Conservation (phyloP, 805 yeast species). For the Jamesozyma rosinii region DNA sequence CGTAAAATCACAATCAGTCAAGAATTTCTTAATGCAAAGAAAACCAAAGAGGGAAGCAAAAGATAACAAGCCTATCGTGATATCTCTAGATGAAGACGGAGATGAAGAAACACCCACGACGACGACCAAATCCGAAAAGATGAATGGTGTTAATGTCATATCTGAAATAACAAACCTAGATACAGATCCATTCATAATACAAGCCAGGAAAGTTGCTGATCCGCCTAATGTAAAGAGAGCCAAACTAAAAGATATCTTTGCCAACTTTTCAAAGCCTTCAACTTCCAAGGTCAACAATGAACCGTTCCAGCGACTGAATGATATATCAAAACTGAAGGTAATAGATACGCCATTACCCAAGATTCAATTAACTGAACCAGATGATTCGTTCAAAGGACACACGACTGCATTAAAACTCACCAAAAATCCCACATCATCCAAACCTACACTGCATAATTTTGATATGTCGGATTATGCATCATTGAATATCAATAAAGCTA, state of each 20-base stretch:
- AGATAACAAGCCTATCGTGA: constrained; percentile 3
- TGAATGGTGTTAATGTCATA: neutral
- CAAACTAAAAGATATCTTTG: constrained; percentile 18
- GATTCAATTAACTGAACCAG: constrained; percentile 10
- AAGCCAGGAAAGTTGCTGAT: constrained; percentile 6
- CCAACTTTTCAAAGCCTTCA: constrained; percentile 5
- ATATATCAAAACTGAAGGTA: constrained; percentile 12
- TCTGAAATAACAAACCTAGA: constrained; percentile 1
- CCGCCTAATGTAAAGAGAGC: constrained; percentile 19
- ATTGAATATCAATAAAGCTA: constrained; percentile 4
- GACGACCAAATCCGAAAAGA: too few relatives aligned
- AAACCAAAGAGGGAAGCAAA: constrained; percentile 3
- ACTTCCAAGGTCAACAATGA: neutral
- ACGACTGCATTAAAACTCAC: neutral
- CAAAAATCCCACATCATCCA: neutral
- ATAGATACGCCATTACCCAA: constrained; percentile 18
- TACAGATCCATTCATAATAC: constrained; percentile 3
- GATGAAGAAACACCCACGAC: constrained; percentile 3
- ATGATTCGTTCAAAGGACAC: neutral
- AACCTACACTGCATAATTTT: neutral
- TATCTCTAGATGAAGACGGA: constrained; percentile 12
- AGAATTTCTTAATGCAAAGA: constrained; percentile 14
- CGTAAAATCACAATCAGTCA: constrained; percentile 11
- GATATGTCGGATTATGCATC: constrained; percentile 11
- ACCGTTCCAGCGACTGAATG: constrained; percentile 11